Conservation (phyloP, 192 early-diverging fungal genomes). For the Endogone sp. region DNA sequence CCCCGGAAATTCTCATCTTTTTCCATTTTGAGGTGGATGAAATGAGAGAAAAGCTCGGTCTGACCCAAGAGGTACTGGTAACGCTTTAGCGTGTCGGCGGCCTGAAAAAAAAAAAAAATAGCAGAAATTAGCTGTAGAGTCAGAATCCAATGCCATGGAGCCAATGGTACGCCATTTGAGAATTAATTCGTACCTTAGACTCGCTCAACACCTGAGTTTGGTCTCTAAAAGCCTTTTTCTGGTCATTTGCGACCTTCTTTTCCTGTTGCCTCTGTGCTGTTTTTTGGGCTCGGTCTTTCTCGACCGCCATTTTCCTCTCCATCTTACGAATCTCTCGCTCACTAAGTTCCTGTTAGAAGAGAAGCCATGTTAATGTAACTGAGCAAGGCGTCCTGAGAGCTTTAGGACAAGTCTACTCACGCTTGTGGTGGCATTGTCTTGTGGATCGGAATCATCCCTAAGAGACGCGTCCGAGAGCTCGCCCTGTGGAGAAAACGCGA, state of each 20-base stretch:
- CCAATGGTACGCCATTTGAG: neutral
- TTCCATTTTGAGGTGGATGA: conserved; percentile 50
- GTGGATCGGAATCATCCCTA: too few relatives aligned
- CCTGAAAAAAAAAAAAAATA: conserved; percentile 24
- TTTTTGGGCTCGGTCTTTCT: neutral
- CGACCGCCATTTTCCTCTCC: neutral
- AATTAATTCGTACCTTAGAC: neutral
- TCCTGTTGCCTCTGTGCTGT: neutral
- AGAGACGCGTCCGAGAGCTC: too few relatives aligned
- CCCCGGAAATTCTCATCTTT: conserved; percentile 53
- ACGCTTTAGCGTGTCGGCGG: conserved; percentile 54
- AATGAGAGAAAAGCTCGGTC: conserved; percentile 61
- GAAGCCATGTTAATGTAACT: too few relatives aligned
- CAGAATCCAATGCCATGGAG: neutral
- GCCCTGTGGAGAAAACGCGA: too few relatives aligned
- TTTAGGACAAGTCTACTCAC: too few relatives aligned
- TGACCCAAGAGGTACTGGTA: conserved; percentile 66
- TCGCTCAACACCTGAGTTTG: conserved; percentile 1
- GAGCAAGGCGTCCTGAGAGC: too few relatives aligned
- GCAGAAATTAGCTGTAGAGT: neutral
- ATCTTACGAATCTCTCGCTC: too few relatives aligned
- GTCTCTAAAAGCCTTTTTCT: neutral
- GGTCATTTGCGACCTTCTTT: neutral
- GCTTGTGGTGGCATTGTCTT: too few relatives aligned
- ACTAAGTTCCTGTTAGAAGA: too few relatives aligned